These are phyloP conservation scores for Salix brachista DNA, from an alignment of 345 rosid species.

Conservation along the genomic window DNA sequence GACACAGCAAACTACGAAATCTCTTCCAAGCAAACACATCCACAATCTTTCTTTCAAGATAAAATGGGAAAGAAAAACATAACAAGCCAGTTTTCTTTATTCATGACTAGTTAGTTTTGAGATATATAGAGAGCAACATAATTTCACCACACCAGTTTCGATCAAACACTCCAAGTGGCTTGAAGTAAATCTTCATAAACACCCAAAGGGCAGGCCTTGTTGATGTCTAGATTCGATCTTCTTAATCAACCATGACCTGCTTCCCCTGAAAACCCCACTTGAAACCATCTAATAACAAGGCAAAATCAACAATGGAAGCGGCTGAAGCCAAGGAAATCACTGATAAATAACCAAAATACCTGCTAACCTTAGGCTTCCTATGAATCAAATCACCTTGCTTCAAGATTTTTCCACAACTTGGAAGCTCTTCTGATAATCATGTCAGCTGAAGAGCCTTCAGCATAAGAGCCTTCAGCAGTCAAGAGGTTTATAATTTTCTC, in stretches of 20 bases:
- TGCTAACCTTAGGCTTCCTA: neutral
- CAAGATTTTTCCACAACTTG: conserved; percentile 66
- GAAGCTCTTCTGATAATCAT: conserved; percentile 59
- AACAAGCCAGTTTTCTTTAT: no score
- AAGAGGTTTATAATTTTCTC: conserved; percentile 74
- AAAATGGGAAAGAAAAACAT: no score
- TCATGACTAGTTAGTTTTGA: no score
- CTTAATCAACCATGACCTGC: neutral
- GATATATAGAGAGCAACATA: no score
- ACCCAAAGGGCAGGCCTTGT: no score
- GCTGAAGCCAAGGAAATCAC: neutral
- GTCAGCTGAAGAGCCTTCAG: conserved; percentile 91
- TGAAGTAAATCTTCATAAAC: no score
- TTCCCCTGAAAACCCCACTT: neutral
- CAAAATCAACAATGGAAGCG: neutral
- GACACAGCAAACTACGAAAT: no score
- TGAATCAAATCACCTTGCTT: neutral
- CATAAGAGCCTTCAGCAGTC: conserved; percentile 74
- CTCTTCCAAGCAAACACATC: no score
- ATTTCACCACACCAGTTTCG: no score
- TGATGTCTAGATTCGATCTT: neutral
- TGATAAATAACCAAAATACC: neutral
- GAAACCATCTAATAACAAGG: neutral
- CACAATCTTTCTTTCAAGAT: no score
- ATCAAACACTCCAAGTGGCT: no score